Evolutionary conservation across 2,329 filamentous ascomycete species (phyloP).

Genomic region (Neoascochyta sp.): DNA sequence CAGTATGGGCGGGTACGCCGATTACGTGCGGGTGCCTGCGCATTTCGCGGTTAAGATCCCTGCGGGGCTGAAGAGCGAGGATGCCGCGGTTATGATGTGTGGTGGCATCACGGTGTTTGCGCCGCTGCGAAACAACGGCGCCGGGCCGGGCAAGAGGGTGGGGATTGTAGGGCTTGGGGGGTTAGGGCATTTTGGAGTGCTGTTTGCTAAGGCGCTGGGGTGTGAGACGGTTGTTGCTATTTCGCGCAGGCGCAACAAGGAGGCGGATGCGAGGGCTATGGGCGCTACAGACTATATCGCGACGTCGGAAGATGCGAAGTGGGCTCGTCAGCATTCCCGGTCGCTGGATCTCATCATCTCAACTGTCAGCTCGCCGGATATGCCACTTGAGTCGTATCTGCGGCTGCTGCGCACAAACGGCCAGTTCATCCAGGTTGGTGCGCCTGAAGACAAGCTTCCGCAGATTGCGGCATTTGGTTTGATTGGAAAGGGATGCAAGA

Average conservation of each 20-base stretch:
- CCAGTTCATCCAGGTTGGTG: conserved; percentile 65
- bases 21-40: conserved; percentile 52
- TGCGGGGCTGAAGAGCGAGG: conserved; percentile 45
- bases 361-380: conserved; percentile 56
- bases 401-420: conserved; percentile 58
- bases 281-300: conserved; percentile 65
- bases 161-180: conserved; percentile 71
- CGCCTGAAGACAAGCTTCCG: conserved; percentile 58
- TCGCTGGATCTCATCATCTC: conserved; percentile 58
- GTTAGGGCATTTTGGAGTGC: conserved; percentile 67
- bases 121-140: conserved; percentile 63
- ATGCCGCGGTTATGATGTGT: conserved; percentile 69
- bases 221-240: conserved; percentile 65
- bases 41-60: conserved; percentile 61
- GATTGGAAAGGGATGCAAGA: conserved; percentile 52
- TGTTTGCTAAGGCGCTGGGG: conserved; percentile 68
- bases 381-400: conserved; percentile 63
- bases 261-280: conserved; percentile 57
- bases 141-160: conserved; percentile 67
- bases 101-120: conserved; percentile 72
- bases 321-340: conserved; percentile 59
- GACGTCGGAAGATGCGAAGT: conserved; percentile 42
- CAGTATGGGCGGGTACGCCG: conserved; percentile 63
- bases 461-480: conserved; percentile 56
- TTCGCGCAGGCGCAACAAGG: conserved; percentile 58